These are phyloP conservation scores for Wickerhamia fluorescens DNA, from an alignment of 805 yeast species.

Conservation along the genomic window DNA sequence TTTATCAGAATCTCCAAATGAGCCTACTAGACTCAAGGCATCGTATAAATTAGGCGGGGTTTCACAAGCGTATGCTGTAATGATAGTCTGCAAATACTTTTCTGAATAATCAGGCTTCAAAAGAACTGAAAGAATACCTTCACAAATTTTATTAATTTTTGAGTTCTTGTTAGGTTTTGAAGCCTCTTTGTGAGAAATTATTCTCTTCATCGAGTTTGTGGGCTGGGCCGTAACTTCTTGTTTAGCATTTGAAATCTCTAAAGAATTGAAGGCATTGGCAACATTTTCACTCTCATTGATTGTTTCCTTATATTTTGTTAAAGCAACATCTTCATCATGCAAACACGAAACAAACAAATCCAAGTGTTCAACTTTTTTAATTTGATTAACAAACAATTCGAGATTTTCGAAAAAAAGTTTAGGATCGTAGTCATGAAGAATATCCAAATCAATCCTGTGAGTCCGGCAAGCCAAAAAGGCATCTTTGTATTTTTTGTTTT, in stretches of 20 bases:
- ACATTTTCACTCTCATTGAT: conserved; percentile 11
- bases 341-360: conserved; percentile 85
- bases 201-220: conserved; percentile 20
- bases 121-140: conserved; percentile 55
- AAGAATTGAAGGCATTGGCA: conserved; percentile 4
- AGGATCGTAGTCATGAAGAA: conserved; percentile 83
- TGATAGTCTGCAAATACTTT: conserved; percentile 64
- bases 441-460: conserved; percentile 86
- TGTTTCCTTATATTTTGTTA: conserved; percentile 80
- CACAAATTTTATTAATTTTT: conserved; percentile 74
- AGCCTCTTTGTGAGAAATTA: conserved; percentile 32
- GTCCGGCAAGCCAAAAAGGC: conserved; percentile 84
- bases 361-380: conserved; percentile 65
- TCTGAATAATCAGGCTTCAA: conserved; percentile 42
- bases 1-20: conserved; percentile 40
- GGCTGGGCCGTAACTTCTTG: conserved; percentile 14
- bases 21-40: conserved; percentile 61
- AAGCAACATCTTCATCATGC: conserved; percentile 77
- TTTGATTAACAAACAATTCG: conserved; percentile 60
- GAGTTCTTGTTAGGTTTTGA: conserved; percentile 33
- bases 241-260: conserved; percentile 7
- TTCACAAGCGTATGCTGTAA: conserved; percentile 91
- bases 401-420: conserved; percentile 56
- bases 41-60: conserved; percentile 76
- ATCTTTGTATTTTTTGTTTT: conserved; percentile 46